A percentile compares a stretch with the other conserved stretches of the same genome.
Evolutionary conservation across 371 early-diverging fungal species (phyloP).

Genomic region (Funneliformis caledonium): DNA sequence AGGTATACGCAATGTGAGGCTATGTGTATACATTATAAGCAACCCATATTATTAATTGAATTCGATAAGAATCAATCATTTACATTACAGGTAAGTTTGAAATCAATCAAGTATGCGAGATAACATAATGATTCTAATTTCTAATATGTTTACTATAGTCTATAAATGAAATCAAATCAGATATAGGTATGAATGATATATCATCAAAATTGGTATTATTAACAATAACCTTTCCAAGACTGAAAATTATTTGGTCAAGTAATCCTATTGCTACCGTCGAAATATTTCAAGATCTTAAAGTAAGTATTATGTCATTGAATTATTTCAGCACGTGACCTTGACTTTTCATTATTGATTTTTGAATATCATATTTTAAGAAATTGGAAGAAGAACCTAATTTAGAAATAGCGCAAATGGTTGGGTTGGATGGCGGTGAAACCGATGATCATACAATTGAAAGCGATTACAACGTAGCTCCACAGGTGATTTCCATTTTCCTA

Average conservation of each 20-base stretch:
- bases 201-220: constrained; percentile 82
- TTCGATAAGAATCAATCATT: constrained; percentile 89
- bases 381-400: constrained; percentile 75
- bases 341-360: background rate
- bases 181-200: constrained; percentile 62
- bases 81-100: constrained; percentile 59
- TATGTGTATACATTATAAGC: constrained; percentile 85
- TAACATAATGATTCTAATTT: background rate
- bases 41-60: constrained; percentile 90
- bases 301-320: constrained; percentile 40
- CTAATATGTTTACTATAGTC: constrained; percentile 2
- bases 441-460: constrained; percentile 71
- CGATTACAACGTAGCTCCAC: constrained; percentile 70
- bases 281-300: constrained; percentile 90
- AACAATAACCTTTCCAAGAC: constrained; percentile 82
- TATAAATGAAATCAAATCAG: constrained; percentile 54
- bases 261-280: constrained; percentile 86
- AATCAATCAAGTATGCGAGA: background rate
- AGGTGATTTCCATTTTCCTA: constrained; percentile 45
- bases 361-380: constrained; percentile 53
- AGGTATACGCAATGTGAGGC: constrained; percentile 89
- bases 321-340: background rate
- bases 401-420: constrained; percentile 70
- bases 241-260: constrained; percentile 90
- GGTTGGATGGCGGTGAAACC: constrained; percentile 72